These are phyloP conservation scores for Beauveria scarabaeidicola DNA, from an alignment of 2,329 filamentous ascomycete genomes.

Conservation along the genomic window DNA sequence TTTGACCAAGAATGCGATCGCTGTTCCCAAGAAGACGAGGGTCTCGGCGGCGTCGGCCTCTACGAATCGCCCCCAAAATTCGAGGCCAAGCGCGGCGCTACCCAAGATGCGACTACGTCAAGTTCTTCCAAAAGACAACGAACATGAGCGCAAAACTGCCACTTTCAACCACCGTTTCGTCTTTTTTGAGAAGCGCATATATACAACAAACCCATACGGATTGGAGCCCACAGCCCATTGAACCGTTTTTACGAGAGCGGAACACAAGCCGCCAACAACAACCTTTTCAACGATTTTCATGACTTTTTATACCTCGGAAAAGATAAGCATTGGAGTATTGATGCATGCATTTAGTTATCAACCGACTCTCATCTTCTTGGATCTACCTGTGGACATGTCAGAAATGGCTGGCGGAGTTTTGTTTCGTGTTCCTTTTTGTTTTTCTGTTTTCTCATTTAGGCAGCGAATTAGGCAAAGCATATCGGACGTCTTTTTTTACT, in stretches of 20 bases:
- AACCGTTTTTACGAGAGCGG: neutral
- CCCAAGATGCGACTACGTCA: neutral
- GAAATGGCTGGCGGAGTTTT: neutral
- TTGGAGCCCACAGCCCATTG: neutral
- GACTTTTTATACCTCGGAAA: constrained; percentile 6
- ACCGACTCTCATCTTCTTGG: neutral
- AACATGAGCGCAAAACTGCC: neutral
- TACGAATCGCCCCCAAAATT: constrained; percentile 13
- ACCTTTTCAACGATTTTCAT: neutral
- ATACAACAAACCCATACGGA: neutral
- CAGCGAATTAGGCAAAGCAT: constrained; percentile 1
- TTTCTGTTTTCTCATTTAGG: neutral
- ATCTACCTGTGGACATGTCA: neutral
- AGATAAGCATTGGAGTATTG: constrained; percentile 2
- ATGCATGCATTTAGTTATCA: neutral
- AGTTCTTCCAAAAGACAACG: constrained; percentile 7
- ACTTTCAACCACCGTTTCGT: neutral
- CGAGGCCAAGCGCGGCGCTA: constrained; percentile 4
- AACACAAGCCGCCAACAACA: neutral
- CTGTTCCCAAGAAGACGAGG: constrained; percentile 34
- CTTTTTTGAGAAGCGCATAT: neutral
- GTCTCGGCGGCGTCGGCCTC: constrained; percentile 32
- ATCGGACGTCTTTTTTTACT: neutral
- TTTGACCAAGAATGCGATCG: constrained; percentile 41
- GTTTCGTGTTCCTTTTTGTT: neutral